phyloP scores from a whole-genome alignment of 345 rosid species.

The Syzygium jambos region DNA sequence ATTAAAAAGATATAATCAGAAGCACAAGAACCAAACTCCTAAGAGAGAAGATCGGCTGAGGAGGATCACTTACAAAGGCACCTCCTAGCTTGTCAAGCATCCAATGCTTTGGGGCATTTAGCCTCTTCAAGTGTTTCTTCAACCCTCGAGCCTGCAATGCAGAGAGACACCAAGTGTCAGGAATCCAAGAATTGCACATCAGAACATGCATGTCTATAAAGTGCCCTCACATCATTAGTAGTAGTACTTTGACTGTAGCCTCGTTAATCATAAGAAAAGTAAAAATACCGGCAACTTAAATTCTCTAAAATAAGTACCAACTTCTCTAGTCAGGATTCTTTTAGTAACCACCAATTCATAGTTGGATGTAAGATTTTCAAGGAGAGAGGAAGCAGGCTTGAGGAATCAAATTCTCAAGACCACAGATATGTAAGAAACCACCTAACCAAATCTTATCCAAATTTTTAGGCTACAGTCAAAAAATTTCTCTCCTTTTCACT shows the following conservation, averaged over 20 bases:
- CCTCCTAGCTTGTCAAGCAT: slow-evolving; percentile 90
- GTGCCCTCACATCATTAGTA: neutral
- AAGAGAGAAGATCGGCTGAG: neutral
- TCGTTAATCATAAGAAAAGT: neutral
- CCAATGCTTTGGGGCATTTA: slow-evolving; percentile 89
- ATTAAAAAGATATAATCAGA: neutral
- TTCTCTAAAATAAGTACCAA: neutral
- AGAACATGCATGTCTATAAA: neutral
- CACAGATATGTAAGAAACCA: neutral
- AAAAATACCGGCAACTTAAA: neutral
- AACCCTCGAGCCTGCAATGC: slow-evolving; percentile 67
- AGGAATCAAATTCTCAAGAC: neutral
- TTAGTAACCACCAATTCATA: neutral
- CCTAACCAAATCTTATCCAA: neutral
- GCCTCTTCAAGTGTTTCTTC: slow-evolving; percentile 91
- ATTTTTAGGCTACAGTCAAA: neutral
- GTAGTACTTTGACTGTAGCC: neutral
- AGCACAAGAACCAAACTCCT: neutral
- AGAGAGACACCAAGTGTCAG: neutral
- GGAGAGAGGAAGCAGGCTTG: neutral
- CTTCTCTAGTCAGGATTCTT: neutral
- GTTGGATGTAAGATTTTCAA: neutral
- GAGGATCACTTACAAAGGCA: slow-evolving; percentile 46
- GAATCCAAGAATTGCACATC: neutral
- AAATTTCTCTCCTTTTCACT: neutral